Evolutionary conservation across 1,139 yeast species (phyloP).

Genomic region (Kurtzmaniella natalensis): DNA sequence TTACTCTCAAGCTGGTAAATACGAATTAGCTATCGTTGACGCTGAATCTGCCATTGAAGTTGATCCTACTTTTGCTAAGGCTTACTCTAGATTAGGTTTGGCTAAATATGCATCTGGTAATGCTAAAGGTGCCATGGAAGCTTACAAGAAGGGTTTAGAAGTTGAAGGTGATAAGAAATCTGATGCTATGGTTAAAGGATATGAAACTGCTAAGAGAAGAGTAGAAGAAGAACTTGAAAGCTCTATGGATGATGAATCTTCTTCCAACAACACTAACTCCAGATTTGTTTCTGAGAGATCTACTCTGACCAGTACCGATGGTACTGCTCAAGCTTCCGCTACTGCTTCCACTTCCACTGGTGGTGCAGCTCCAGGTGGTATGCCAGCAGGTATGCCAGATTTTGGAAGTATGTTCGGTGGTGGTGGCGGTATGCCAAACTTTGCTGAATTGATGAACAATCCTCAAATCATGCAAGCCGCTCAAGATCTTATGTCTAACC

Average conservation of each 20-base stretch:
- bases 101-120: slow-evolving; percentile 90
- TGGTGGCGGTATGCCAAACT: slow-evolving; percentile 56
- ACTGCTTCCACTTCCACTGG: not conserved
- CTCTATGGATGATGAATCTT: slow-evolving; percentile 24
- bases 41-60: slow-evolving; percentile 76
- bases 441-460: slow-evolving; percentile 68
- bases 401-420: slow-evolving; percentile 61
- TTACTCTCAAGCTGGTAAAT: slow-evolving; percentile 71
- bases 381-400: slow-evolving; percentile 72
- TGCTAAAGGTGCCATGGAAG: slow-evolving; percentile 83
- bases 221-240: slow-evolving; percentile 68
- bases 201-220: slow-evolving; percentile 85
- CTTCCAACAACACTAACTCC: slow-evolving; percentile 15
- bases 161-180: slow-evolving; percentile 82
- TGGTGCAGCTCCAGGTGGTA: slow-evolving; percentile 43
- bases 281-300: no score
- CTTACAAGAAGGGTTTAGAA: slow-evolving; percentile 82
- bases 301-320: slow-evolving; percentile 17
- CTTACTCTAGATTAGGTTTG: slow-evolving; percentile 91
- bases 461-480: slow-evolving; percentile 94
- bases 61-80: slow-evolving; percentile 82
- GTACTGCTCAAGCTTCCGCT: slow-evolving; percentile 17
- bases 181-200: slow-evolving; percentile 90
- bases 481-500: slow-evolving; percentile 87
- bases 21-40: slow-evolving; percentile 75